phyloP scores from a whole-genome alignment of 495 filamentous ascomycete species.

The Aspergillus hancockii region DNA sequence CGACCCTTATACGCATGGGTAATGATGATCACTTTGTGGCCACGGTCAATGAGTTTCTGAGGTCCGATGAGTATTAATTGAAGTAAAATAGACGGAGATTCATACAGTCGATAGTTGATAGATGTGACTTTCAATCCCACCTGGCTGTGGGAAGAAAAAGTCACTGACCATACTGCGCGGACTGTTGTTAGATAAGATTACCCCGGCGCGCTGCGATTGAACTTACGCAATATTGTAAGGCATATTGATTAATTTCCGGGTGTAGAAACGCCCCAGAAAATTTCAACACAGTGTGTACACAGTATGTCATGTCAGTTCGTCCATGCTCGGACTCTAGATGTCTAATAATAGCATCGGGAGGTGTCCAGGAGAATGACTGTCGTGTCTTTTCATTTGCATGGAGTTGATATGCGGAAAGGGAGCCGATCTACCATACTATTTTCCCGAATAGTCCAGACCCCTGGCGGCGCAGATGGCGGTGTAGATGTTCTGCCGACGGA shows the following conservation, averaged over 20 bases:
- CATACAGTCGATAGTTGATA: slow-evolving; percentile 84
- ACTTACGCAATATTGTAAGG: slow-evolving; percentile 75
- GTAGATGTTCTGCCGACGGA: slow-evolving; percentile 21
- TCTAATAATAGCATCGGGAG: not conserved
- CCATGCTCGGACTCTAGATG: slow-evolving; percentile 16
- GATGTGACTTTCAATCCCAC: slow-evolving; percentile 96
- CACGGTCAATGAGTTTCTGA: slow-evolving; percentile 88
- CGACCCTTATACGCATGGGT: slow-evolving; percentile 94
- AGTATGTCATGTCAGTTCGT: too few species aligned
- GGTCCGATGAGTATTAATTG: slow-evolving; percentile 17
- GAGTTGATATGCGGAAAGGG: slow-evolving; percentile 9
- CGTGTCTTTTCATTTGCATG: not conserved
- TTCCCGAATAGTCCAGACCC: slow-evolving; percentile 21
- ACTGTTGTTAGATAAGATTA: slow-evolving; percentile 15
- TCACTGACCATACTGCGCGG: slow-evolving; percentile 86
- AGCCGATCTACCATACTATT: slow-evolving; percentile 8
- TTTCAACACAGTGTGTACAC: not conserved
- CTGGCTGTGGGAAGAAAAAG: slow-evolving; percentile 98
- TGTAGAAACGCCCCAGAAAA: not conserved
- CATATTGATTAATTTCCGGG: slow-evolving; percentile 41
- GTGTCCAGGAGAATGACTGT: slow-evolving; percentile 1
- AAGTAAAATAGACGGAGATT: not conserved
- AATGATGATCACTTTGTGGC: slow-evolving; percentile 97
- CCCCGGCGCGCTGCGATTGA: not conserved
- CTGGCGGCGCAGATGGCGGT: slow-evolving; percentile 23